Evolutionary conservation across 352 stramenopile species (phyloP).

Genomic region (Phytopythium oedochilum): DNA sequence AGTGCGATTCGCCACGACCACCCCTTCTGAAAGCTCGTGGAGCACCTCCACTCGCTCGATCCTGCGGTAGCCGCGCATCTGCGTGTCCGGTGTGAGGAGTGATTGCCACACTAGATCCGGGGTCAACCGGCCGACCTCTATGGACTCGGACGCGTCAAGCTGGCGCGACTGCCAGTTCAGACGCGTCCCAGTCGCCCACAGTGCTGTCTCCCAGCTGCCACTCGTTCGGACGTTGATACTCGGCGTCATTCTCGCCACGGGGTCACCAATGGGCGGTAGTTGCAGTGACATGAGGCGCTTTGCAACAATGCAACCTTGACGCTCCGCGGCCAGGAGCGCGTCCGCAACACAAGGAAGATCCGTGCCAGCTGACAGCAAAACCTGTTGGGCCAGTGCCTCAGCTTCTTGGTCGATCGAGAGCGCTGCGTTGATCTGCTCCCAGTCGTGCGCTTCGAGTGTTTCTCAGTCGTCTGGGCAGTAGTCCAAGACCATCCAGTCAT

Average conservation of each 20-base stretch:
- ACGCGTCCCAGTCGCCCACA: background rate
- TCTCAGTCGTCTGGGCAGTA: background rate
- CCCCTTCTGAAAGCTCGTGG: background rate
- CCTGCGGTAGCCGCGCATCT: background rate
- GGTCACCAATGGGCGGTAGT: background rate
- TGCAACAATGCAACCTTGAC: background rate
- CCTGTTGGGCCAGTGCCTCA: too few relatives aligned
- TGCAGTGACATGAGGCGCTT: background rate
- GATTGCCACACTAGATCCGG: background rate
- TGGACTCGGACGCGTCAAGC: background rate
- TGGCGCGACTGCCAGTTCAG: background rate
- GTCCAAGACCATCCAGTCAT: background rate
- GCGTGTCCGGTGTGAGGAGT: background rate
- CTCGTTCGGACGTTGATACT: background rate
- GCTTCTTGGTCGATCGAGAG: background rate
- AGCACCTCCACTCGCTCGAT: background rate
- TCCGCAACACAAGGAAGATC: background rate
- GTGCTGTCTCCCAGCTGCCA: background rate
- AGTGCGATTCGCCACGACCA: background rate
- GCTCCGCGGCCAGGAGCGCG: background rate
- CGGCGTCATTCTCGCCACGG: background rate
- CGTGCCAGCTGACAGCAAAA: too few relatives aligned
- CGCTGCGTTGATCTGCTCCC: background rate
- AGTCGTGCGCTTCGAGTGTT: background rate
- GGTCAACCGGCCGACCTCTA: background rate